Percentiles rank a stretch among this genome's conserved stretches.
Evolutionary conservation across 345 rosid genomes (phyloP).

Genomic region (Camelina laxa): DNA sequence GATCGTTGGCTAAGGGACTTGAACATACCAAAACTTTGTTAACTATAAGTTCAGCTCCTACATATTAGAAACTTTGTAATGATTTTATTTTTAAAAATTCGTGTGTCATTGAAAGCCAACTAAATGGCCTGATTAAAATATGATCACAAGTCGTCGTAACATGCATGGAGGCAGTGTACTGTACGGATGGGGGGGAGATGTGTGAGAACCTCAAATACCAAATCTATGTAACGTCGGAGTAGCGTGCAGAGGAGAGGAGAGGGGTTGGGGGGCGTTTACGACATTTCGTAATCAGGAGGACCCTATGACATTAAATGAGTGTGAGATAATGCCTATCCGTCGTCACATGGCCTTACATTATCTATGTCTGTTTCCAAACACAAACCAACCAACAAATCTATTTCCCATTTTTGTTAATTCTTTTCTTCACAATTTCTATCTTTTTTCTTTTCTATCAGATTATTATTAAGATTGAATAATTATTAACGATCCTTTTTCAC

Average conservation of each 20-base stretch:
- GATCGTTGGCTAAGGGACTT: neutral
- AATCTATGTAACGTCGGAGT: constrained; percentile 37
- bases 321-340: constrained; percentile 41
- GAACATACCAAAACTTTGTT: neutral
- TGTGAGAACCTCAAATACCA: constrained; percentile 41
- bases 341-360: constrained; percentile 45
- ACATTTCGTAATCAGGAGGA: constrained; percentile 5
- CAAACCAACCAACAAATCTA: constrained; percentile 31
- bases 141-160: constrained; percentile 26
- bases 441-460: neutral
- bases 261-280: constrained; percentile 17
- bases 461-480: too few relatives aligned
- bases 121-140: too few relatives aligned
- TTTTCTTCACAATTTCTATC: neutral
- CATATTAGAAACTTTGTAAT: neutral
- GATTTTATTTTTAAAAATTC: too few relatives aligned
- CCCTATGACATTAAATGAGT: constrained; percentile 41
- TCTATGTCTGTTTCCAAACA: constrained; percentile 44
- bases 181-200: constrained; percentile 34
- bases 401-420: neutral
- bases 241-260: constrained; percentile 11
- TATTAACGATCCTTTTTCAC: too few relatives aligned
- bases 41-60: neutral
- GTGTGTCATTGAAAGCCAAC: constrained; percentile 6
- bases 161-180: constrained; percentile 36